Percentiles rank a stretch among this genome's conserved stretches.
Evolutionary conservation across 2,329 filamentous ascomycete species (phyloP).

Genomic region (Leptographium lundbergii): DNA sequence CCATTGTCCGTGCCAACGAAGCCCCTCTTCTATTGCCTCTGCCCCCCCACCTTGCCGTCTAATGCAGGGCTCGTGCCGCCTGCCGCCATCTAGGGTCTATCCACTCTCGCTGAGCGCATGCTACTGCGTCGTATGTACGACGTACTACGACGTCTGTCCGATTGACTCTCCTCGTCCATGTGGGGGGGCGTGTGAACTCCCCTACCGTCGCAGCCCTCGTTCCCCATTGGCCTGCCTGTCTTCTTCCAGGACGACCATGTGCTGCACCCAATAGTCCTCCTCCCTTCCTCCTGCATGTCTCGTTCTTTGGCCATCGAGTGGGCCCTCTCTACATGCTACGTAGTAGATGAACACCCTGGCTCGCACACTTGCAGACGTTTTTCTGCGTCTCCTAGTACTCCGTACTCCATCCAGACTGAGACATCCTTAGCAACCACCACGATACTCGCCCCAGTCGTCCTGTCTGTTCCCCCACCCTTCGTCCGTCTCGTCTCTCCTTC

Average conservation of each 20-base stretch:
- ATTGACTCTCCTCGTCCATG: neutral
- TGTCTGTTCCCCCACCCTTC: neutral
- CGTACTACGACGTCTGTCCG: too few relatives aligned
- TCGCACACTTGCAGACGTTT: neutral
- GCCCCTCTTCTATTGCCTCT: neutral
- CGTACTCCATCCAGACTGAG: neutral
- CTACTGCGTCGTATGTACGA: too few relatives aligned
- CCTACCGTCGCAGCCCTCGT: too few relatives aligned
- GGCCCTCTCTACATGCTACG: too few relatives aligned
- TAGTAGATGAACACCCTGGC: neutral
- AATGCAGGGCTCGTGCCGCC: neutral
- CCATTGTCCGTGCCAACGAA: neutral
- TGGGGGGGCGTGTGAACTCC: neutral
- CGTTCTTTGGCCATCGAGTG: neutral
- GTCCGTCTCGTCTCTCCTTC: neutral
- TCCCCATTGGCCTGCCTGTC: neutral
- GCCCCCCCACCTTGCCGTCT: neutral
- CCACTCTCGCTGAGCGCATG: too few relatives aligned
- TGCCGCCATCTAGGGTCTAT: neutral
- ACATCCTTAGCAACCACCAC: neutral
- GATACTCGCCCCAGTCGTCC: neutral
- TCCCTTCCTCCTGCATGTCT: neutral
- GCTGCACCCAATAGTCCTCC: neutral
- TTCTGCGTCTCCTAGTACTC: neutral
- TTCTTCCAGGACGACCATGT: neutral